Base-by-base conservation (phyloP, 306 rosid species). In the Sindora glabra region DNA sequence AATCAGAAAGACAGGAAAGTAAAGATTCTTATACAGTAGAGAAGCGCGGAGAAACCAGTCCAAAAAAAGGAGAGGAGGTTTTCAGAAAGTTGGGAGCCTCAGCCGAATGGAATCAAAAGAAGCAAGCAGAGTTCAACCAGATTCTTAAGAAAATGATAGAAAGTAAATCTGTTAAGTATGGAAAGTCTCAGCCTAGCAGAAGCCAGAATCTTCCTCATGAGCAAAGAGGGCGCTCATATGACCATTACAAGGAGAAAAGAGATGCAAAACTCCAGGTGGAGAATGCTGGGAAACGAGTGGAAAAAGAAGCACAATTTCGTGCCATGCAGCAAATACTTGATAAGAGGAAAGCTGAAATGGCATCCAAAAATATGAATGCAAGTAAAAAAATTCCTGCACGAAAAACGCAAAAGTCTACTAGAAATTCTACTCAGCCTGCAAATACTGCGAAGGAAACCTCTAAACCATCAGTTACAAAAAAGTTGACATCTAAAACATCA, bases 101-200 rank as follows among this genome's bases (percentile, higher is more conserved):
- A 55, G 73, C 72, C n/a, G 96, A 83, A 38, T 92, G 98, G 96
- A 92, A 65, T 73, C 75, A 63, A 46, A 73, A 66, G 56, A 86
- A 81, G 77, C 95, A 88, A 74, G 96, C 82, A 53, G 95, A 88
- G 69, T 75, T 86, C 81, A 77, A 89, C 48, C 94, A 89, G 77
- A 86, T 86, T 84, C 74, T 92, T 56, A 78, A 65, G 71, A 82
- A 92, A 83, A 83, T 83, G 91, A 84, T 80, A 44, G 87, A 86
- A 80, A 67, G 75, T 65, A 79, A 89, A 78, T 83, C 81, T 66
- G 75, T 51, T 41, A 58, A 76, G 53, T 72, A 48, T 57, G 75
- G 78, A 12, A 88, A 80, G 69, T 53, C 88, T 57, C 90, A 86
- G 77, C 74, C 90, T 22, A 78, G 69, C 68, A 82, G 67, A 81